phyloP scores from a whole-genome alignment of 257 asterid genomes.

The Ophiorrhiza pumila region DNA sequence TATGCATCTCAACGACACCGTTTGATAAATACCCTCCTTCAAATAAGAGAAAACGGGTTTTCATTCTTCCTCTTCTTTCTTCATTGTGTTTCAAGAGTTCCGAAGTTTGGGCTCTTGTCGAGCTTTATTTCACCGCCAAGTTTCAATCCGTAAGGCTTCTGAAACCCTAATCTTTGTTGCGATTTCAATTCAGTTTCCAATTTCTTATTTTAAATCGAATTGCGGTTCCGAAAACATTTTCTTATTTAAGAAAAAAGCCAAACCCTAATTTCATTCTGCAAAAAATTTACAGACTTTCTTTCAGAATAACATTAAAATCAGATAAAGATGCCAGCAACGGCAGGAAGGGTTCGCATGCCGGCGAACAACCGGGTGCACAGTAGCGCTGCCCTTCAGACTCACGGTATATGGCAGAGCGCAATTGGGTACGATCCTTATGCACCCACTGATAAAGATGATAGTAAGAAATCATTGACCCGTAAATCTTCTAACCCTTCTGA shows the following conservation, averaged over 20 bases:
- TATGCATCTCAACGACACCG: constrained; percentile 4
- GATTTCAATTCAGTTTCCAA: not conserved
- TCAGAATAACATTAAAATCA: not conserved
- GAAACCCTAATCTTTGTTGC: not conserved
- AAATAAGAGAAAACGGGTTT: too few species aligned
- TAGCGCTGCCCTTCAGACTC: constrained; percentile 97
- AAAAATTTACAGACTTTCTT: not conserved
- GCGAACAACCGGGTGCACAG: constrained; percentile 99
- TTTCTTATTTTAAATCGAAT: too few species aligned
- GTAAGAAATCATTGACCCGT: constrained; percentile 30
- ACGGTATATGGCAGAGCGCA: constrained; percentile 99
- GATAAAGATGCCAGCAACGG: constrained; percentile 91
- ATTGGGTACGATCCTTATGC: constrained; percentile 97
- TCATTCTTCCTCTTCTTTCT: too few species aligned
- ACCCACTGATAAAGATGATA: constrained; percentile 68
- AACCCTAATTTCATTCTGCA: not conserved
- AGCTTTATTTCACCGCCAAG: not conserved
- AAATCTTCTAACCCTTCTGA: constrained; percentile 31
- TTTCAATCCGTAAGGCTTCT: not conserved
- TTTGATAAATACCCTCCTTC: not conserved
- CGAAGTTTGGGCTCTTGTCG: not conserved
- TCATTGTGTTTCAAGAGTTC: too few species aligned
- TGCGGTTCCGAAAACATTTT: not conserved
- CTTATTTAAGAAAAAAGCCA: not conserved
- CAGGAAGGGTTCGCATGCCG: constrained; percentile 99